Conservation (phyloP, 108 stramenopile genomes). For the Cylindrotheca fusiformis region DNA sequence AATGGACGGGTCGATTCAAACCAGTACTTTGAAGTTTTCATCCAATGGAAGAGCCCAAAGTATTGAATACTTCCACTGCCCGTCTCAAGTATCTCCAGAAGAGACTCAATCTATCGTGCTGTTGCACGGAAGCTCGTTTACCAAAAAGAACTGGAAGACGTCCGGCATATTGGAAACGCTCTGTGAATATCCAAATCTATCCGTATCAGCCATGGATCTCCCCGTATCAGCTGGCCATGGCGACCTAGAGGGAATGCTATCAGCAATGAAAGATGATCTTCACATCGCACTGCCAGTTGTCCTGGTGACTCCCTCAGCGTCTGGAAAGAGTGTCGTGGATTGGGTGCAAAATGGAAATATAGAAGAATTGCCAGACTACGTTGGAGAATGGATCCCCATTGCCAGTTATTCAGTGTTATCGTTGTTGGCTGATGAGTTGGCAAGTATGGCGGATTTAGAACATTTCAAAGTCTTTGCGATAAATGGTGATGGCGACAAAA, state of each 20-base stretch:
- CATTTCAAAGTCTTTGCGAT: conserved; percentile 44
- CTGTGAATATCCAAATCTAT: conserved; percentile 35
- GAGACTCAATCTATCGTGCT: conserved; percentile 41
- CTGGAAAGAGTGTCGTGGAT: conserved; percentile 55
- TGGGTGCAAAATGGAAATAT: conserved; percentile 33
- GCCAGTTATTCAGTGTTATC: conserved; percentile 40
- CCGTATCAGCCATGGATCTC: conserved; percentile 62
- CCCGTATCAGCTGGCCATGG: conserved; percentile 38
- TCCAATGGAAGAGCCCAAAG: too few relatives aligned
- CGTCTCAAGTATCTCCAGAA: background rate
- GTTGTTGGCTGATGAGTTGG: conserved; percentile 1
- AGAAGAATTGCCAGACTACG: conserved; percentile 14
- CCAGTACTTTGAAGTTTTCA: too few relatives aligned
- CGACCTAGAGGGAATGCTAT: conserved; percentile 34
- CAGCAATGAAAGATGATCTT: conserved; percentile 25
- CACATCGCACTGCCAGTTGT: conserved; percentile 33
- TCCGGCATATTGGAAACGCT: conserved; percentile 53
- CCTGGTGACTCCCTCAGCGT: conserved; percentile 76
- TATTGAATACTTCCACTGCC: background rate
- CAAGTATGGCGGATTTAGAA: background rate
- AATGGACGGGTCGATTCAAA: too few relatives aligned
- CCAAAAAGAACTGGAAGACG: conserved; percentile 78
- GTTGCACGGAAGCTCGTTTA: conserved; percentile 70
- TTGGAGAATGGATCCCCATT: conserved; percentile 72
- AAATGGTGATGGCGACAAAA: conserved; percentile 55